Conservation (phyloP, 306 rosid species). For the Geum urbanum region DNA sequence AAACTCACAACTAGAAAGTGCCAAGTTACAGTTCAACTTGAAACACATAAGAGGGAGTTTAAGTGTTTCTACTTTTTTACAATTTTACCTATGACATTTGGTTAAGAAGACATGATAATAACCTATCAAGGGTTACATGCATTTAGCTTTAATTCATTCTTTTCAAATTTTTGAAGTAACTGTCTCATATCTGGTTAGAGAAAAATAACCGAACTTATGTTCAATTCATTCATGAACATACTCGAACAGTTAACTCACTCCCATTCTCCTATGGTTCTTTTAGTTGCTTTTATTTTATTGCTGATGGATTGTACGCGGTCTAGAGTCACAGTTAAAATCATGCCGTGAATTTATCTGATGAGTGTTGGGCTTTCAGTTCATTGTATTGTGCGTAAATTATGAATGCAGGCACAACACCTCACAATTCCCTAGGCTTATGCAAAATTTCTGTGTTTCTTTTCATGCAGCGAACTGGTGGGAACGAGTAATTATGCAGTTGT, state of each 20-base stretch:
- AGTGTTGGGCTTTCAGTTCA: background rate
- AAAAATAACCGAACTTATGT: too few relatives aligned
- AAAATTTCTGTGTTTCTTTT: background rate
- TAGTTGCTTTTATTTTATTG: background rate
- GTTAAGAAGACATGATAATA: background rate
- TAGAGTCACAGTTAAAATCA: background rate
- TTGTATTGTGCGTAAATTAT: background rate
- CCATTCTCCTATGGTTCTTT: background rate
- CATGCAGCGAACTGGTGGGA: slow-evolving; percentile 49
- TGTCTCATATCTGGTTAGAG: background rate
- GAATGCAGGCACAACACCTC: background rate
- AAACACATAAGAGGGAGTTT: background rate
- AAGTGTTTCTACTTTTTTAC: background rate
- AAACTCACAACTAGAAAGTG: background rate
- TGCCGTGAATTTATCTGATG: background rate
- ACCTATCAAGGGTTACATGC: background rate
- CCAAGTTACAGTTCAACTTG: background rate
- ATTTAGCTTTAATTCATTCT: background rate
- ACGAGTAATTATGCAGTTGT: slow-evolving; percentile 18
- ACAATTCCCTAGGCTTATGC: background rate
- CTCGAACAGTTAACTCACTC: background rate
- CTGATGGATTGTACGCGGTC: background rate
- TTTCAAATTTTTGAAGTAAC: background rate
- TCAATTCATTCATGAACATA: background rate
- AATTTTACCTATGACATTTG: background rate